phyloP scores from a whole-genome alignment of 257 asterid species.

The Solanum piurae region DNA sequence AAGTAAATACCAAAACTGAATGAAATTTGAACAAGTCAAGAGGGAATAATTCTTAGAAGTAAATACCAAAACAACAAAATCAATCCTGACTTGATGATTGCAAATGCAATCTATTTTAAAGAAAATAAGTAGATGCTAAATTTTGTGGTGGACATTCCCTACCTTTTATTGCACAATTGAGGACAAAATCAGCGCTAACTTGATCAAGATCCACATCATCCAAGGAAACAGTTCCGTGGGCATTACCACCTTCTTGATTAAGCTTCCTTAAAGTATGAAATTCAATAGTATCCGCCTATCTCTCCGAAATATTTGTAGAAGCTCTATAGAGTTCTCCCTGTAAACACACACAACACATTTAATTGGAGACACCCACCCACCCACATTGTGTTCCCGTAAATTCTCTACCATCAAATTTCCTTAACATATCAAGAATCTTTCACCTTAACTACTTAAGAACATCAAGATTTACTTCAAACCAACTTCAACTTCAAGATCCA shows the following conservation, averaged over 20 bases:
- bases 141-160: not conserved
- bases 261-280: conserved; percentile 76
- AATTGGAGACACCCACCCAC: not conserved
- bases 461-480: not conserved
- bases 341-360: not conserved
- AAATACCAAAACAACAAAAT: not conserved
- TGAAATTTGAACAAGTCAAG: not conserved
- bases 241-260: conserved; percentile 84
- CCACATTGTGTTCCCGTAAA: not conserved
- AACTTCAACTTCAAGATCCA: not conserved
- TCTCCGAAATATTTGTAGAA: conserved; percentile 76
- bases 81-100: too few relatives aligned
- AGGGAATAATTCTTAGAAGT: not conserved
- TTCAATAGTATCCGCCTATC: conserved; percentile 72
- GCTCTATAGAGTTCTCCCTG: conserved; percentile 67
- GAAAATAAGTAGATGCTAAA: not conserved
- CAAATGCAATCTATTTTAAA: too few relatives aligned
- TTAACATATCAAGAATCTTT: not conserved
- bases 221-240: conserved; percentile 97
- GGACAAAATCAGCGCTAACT: conserved; percentile 83
- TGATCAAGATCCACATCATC: conserved; percentile 98
- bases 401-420: not conserved
- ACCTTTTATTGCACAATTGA: conserved; percentile 90
- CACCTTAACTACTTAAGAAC: not conserved
- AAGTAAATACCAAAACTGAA: not conserved